These are phyloP conservation scores for Grosmannia serpens DNA, from an alignment of 2,329 filamentous ascomycete genomes.

Conservation along the genomic window DNA sequence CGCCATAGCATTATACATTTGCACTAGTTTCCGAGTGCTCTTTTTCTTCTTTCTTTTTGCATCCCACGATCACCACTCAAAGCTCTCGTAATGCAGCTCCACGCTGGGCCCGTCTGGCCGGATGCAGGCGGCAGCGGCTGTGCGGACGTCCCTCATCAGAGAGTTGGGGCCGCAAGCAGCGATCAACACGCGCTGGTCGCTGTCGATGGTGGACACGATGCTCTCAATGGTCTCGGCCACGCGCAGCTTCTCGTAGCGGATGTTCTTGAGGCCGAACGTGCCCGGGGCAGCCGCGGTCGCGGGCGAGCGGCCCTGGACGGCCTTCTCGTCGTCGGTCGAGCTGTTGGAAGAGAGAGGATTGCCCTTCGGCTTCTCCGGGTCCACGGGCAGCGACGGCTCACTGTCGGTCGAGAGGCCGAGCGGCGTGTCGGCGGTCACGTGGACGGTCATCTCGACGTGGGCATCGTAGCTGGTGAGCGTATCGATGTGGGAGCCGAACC, in stretches of 20 bases:
- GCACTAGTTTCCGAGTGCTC: no score
- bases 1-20: no score
- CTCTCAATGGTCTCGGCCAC: background rate
- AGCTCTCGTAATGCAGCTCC: slow-evolving; percentile 37
- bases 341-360: background rate
- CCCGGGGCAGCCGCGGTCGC: background rate
- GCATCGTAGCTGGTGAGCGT: background rate
- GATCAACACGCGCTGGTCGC: slow-evolving; percentile 29
- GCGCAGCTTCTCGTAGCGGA: slow-evolving; percentile 2
- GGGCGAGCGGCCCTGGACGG: background rate
- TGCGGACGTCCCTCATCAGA: slow-evolving; percentile 30
- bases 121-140: slow-evolving; percentile 31
- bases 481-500: background rate
- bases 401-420: background rate
- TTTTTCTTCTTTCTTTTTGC: background rate
- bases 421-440: background rate
- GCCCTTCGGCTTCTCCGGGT: background rate
- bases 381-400: background rate
- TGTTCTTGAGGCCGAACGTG: background rate
- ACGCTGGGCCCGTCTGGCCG: slow-evolving; percentile 30
- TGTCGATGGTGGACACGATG: background rate
- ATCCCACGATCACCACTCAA: slow-evolving; percentile 20
- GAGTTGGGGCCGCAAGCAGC: slow-evolving; percentile 36
- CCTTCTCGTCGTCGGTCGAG: background rate
- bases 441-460: background rate